Conservation (phyloP, 192 early-diverging fungal genomes). For the Coemansia sp. region DNA sequence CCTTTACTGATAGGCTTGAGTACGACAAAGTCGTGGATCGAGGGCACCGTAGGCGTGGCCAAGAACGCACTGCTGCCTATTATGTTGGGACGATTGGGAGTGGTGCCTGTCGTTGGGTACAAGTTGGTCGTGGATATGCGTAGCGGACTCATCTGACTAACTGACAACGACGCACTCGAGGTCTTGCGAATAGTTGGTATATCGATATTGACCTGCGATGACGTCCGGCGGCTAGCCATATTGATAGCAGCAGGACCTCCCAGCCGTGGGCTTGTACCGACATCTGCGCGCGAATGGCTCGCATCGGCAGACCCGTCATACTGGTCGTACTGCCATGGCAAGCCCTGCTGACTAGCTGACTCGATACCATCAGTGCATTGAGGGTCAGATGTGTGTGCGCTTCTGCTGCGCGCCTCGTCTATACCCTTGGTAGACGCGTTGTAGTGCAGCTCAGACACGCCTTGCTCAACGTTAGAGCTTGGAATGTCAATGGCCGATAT, state of each 20-base stretch:
- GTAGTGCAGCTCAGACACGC: background rate
- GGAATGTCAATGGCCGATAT: background rate
- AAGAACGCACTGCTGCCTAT: slow-evolving; percentile 13
- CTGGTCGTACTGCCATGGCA: background rate
- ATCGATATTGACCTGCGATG: background rate
- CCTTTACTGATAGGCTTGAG: slow-evolving; percentile 90
- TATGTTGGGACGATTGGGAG: slow-evolving; percentile 9
- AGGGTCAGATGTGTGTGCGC: background rate
- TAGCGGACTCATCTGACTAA: slow-evolving; percentile 1
- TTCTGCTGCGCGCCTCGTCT: background rate
- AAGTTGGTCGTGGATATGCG: slow-evolving; percentile 19
- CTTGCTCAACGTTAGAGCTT: background rate
- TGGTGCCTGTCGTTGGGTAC: background rate
- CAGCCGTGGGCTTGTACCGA: background rate
- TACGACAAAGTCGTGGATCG: slow-evolving; percentile 86
- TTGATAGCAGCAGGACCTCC: background rate
- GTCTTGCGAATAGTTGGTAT: background rate
- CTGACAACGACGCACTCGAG: background rate
- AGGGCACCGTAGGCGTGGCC: slow-evolving; percentile 65
- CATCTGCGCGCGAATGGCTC: background rate
- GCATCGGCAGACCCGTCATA: background rate
- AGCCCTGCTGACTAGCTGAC: background rate
- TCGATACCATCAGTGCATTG: background rate
- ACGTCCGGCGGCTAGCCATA: background rate
- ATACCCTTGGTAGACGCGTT: background rate